phyloP scores from a whole-genome alignment of 2,329 filamentous ascomycete genomes.

The Phaeoacremonium minimum region DNA sequence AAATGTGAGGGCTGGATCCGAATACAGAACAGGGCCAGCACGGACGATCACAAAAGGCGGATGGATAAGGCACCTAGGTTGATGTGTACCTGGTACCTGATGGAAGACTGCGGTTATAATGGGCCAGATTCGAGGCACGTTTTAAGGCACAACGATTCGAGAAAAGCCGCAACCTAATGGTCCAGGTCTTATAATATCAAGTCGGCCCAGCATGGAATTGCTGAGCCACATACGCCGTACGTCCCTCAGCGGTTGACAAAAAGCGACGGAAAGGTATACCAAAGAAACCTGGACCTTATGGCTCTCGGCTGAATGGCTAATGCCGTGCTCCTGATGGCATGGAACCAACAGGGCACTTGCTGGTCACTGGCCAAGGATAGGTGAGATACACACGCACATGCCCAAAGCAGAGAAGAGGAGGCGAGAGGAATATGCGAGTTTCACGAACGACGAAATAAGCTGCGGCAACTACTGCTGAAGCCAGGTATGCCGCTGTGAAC shows the following conservation, averaged over 20 bases:
- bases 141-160: constrained; percentile 26
- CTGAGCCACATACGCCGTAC: constrained; percentile 31
- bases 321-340: constrained; percentile 34
- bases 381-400: constrained; percentile 15
- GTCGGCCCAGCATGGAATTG: constrained; percentile 22
- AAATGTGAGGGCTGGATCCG: constrained; percentile 41
- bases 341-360: constrained; percentile 28
- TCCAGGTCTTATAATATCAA: constrained; percentile 16
- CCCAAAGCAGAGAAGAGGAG: constrained; percentile 4
- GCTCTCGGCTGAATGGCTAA: constrained; percentile 46
- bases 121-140: constrained; percentile 26
- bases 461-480: constrained; percentile 13
- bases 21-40: constrained; percentile 34
- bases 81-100: constrained; percentile 32
- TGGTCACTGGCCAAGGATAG: constrained; percentile 18
- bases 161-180: constrained; percentile 22
- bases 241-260: constrained; percentile 20
- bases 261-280: constrained; percentile 28
- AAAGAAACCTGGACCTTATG: constrained; percentile 29
- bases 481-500: constrained; percentile 11
- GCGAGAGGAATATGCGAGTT: constrained; percentile 4
- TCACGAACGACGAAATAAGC: constrained; percentile 4
- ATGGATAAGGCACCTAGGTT: constrained; percentile 13
- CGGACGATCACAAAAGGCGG: constrained; percentile 23
- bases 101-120: constrained; percentile 32